These are phyloP conservation scores for Suhomyces prunicola DNA, from an alignment of 805 yeast genomes.

Conservation along the genomic window DNA sequence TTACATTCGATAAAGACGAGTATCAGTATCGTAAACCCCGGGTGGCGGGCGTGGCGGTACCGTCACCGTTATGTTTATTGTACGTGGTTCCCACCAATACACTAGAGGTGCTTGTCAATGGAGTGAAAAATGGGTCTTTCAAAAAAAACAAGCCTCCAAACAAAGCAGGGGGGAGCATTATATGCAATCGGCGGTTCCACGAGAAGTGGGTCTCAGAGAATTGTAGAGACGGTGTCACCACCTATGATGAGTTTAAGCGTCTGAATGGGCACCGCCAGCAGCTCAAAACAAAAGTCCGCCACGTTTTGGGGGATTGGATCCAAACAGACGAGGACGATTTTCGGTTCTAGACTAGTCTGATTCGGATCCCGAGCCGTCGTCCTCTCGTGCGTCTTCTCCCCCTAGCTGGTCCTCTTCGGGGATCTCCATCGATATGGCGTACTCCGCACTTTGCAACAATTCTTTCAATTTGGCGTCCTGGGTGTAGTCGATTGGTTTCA, in stretches of 20 bases:
- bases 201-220: background rate
- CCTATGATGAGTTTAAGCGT: slow-evolving; percentile 15
- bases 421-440: slow-evolving; percentile 49
- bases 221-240: too few relatives aligned
- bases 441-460: slow-evolving; percentile 78
- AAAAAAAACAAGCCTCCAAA: slow-evolving; percentile 44
- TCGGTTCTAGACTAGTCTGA: slow-evolving; percentile 20
- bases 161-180: slow-evolving; percentile 39
- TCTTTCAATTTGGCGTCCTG: slow-evolving; percentile 57
- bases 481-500: slow-evolving; percentile 73
- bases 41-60: slow-evolving; percentile 10
- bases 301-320: slow-evolving; percentile 45
- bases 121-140: slow-evolving; percentile 58
- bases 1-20: slow-evolving; percentile 19
- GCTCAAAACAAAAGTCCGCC: slow-evolving; percentile 25
- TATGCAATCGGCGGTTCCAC: slow-evolving; percentile 30
- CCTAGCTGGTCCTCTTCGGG: slow-evolving; percentile 31
- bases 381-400: slow-evolving; percentile 27
- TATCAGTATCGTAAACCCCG: slow-evolving; percentile 25
- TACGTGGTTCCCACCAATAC: slow-evolving; percentile 19
- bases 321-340: slow-evolving; percentile 45
- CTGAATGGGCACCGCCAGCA: slow-evolving; percentile 23
- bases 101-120: slow-evolving; percentile 49
- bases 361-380: slow-evolving; percentile 32
- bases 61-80: slow-evolving; percentile 32